Evolutionary conservation across 805 yeast genomes (phyloP).

Genomic region (Monosporozyma solicola): DNA sequence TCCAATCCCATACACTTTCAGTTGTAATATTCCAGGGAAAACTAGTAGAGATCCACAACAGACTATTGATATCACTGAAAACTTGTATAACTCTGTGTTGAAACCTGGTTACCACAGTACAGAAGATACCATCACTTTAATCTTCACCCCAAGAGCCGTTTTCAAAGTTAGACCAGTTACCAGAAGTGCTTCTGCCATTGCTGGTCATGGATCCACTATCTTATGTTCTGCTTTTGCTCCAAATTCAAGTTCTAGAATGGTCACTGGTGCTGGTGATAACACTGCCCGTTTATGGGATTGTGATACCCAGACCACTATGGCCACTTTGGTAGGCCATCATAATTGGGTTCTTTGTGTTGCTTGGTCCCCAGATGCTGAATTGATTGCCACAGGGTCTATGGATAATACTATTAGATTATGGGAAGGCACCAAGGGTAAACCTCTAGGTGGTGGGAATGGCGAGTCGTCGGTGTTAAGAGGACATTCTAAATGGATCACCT

Average conservation of each 20-base stretch:
- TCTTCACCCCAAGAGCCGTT: constrained; percentile 90
- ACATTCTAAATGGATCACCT: constrained; percentile 83
- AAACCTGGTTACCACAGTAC: constrained; percentile 83
- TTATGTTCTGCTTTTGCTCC: constrained; percentile 93
- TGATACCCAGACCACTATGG: constrained; percentile 83
- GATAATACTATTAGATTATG: constrained; percentile 83
- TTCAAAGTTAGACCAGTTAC: constrained; percentile 90
- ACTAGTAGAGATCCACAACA: constrained; percentile 31
- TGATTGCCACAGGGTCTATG: constrained; percentile 94
- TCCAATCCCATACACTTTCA: constrained; percentile 83
- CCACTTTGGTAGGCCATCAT: constrained; percentile 72
- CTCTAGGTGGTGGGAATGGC: constrained; percentile 50
- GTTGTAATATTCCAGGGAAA: constrained; percentile 45
- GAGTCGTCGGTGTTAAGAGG: constrained; percentile 41
- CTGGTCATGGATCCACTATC: constrained; percentile 94
- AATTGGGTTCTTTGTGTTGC: constrained; percentile 91
- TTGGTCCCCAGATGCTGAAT: constrained; percentile 87
- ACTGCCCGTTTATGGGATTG: constrained; percentile 97
- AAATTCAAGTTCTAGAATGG: constrained; percentile 71
- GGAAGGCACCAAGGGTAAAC: constrained; percentile 69
- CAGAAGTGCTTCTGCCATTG: constrained; percentile 81
- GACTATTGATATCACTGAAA: constrained; percentile 64
- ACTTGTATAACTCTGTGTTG: constrained; percentile 69
- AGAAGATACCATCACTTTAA: constrained; percentile 85
- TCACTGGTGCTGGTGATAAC: constrained; percentile 92